Base-by-base conservation (phyloP, 164 flowering plant genomes). In the Houttuynia cordata region DNA sequence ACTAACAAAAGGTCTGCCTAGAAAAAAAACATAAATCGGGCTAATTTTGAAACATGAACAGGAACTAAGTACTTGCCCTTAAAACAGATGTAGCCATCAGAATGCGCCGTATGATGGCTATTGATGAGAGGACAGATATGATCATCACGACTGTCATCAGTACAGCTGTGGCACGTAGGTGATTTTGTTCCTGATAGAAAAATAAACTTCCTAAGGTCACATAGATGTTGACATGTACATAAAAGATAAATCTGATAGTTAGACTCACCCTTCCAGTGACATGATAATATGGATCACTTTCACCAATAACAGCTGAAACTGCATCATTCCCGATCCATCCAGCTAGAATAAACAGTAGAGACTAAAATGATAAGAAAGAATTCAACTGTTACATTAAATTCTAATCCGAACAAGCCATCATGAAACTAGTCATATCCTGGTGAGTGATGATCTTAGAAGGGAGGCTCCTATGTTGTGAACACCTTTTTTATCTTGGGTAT, bases 251-350 rank as follows among this genome's bases (percentile, higher is more conserved):
- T 62, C n/a, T 52, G 67, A 66, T 57, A 40, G 70, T 50, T 42
- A 17, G 64, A 77, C 89, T 22, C 69, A 92, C 98, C 88, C 98
- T 83, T 68, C 84, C 89, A 71, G 58, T 83, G 50, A 83, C 75
- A 24, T 67, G 83, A 69, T 74, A 67, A 56, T 92, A 92, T 5
- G 96, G 96, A 76, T 92, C 96, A 72, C 84, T 86, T 71, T 76
- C 86, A 59, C 98, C 96, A 68, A 89, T 87, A 65, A 92, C 79
- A 24, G 87, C 93, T n/a, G 96, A 69, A 61, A 92, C 74, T 20
- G 87, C 89, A 78, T 83, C 84, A 61, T 83, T 73, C 61, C 98
- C 98, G 64, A 92, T 85, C 98, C 98, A 92, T 70, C 98, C 98
- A 81, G 96, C 98, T 92, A 67, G 61, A 71, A 64, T 25, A n/a